A percentile compares a stretch with the other conserved stretches of the same genome.
phyloP scores from a whole-genome alignment of 176 grass and related monocot species.

The Cenchrus fungigraminus region DNA sequence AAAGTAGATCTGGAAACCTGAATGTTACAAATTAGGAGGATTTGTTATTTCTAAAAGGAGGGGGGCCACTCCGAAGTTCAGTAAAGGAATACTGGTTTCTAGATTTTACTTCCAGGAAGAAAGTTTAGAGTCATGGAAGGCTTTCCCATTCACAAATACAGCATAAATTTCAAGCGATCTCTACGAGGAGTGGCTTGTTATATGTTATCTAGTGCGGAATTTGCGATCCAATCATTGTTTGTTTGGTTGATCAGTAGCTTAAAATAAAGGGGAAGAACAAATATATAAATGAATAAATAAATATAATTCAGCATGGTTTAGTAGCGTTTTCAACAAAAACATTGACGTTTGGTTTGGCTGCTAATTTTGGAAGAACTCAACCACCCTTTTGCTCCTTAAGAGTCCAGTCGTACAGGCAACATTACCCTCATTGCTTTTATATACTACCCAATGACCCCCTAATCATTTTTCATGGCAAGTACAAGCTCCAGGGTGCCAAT shows the following conservation, averaged over 20 bases:
- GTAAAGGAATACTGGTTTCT: neutral
- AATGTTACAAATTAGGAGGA: constrained; percentile 3
- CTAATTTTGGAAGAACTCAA: constrained; percentile 39
- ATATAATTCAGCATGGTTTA: neutral
- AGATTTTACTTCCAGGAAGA: neutral
- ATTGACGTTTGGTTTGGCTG: neutral
- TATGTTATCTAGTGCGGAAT: neutral
- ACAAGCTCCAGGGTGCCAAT: neutral
- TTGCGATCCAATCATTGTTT: neutral
- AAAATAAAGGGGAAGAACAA: neutral
- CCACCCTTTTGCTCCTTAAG: constrained; percentile 24
- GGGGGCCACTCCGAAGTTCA: neutral
- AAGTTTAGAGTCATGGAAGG: neutral
- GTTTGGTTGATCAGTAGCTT: neutral
- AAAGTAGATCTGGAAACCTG: neutral
- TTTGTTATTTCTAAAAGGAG: neutral
- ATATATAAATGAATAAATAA: neutral
- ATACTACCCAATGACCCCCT: neutral
- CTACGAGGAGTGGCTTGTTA: neutral
- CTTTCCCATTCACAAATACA: neutral
- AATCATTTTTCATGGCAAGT: constrained; percentile 1
- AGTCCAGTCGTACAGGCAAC: constrained; percentile 17
- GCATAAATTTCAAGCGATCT: neutral
- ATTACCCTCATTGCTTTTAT: constrained; percentile 19
- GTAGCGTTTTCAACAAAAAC: constrained; percentile 29